These are phyloP conservation scores for Cladosporium austrohemisphaericum DNA, from an alignment of 2,329 filamentous ascomycete genomes.

Conservation along the genomic window DNA sequence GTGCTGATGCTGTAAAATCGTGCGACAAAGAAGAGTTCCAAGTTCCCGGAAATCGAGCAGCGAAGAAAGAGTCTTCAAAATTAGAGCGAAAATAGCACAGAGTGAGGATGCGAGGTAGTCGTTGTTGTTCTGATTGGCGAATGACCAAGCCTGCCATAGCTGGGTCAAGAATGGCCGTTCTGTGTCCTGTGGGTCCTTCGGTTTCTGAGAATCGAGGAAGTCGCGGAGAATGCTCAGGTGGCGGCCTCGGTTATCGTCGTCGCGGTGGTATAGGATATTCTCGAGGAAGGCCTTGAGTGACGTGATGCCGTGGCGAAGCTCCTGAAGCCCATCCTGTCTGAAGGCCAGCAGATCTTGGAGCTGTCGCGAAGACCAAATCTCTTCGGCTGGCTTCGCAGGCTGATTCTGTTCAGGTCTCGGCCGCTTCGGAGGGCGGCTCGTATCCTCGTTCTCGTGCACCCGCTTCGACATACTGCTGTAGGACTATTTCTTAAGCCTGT, in stretches of 20 bases:
- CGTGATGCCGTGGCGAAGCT: conserved; percentile 65
- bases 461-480: conserved; percentile 31
- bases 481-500: too few species aligned
- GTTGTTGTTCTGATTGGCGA: conserved; percentile 73
- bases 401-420: conserved; percentile 25
- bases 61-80: conserved; percentile 73
- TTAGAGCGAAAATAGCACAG: conserved; percentile 73
- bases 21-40: conserved; percentile 74
- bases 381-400: conserved; percentile 53
- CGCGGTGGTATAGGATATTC: conserved; percentile 52
- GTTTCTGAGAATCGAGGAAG: conserved; percentile 61
- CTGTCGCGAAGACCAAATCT: conserved; percentile 62
- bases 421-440: conserved; percentile 30
- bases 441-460: conserved; percentile 21
- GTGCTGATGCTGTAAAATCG: conserved; percentile 75
- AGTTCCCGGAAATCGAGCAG: conserved; percentile 70
- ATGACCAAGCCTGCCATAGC: conserved; percentile 83
- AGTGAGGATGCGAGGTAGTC: conserved; percentile 78
- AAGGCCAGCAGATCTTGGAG: conserved; percentile 66
- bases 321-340: conserved; percentile 61
- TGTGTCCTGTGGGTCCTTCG: conserved; percentile 49
- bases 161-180: conserved; percentile 67
- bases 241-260: conserved; percentile 47
- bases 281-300: conserved; percentile 71
- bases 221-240: conserved; percentile 61